These are phyloP conservation scores for Cryptosporidium sp. DNA, from an alignment of 169 alveolate species.

Conservation along the genomic window DNA sequence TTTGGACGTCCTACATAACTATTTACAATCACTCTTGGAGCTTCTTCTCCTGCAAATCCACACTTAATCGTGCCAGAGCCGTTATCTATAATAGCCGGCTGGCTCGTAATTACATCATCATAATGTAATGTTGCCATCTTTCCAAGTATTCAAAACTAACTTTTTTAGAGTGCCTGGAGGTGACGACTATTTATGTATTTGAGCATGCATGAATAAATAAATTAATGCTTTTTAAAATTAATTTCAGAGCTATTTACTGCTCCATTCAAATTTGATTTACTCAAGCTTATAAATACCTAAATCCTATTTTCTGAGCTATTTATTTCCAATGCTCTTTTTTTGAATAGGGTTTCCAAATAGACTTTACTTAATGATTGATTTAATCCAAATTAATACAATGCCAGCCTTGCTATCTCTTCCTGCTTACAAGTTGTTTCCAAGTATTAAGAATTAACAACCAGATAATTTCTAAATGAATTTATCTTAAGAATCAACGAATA, in stretches of 20 bases:
- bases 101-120: conserved; percentile 78
- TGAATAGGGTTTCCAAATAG: background rate
- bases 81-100: conserved; percentile 78
- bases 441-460: background rate
- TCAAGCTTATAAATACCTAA: background rate
- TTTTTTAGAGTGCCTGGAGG: background rate
- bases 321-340: background rate
- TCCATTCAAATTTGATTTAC: background rate
- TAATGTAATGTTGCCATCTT: conserved; percentile 70
- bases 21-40: conserved; percentile 83
- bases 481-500: background rate
- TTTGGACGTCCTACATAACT: conserved; percentile 89
- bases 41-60: conserved; percentile 90
- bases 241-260: background rate
- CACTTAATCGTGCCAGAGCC: conserved; percentile 88
- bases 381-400: background rate
- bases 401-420: background rate
- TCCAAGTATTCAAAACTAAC: background rate
- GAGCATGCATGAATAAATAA: background rate
- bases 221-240: background rate
- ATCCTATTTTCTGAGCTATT: background rate
- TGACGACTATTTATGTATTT: background rate
- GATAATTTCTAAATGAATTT: background rate
- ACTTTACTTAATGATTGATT: too few species aligned
- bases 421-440: background rate